Percentiles rank a stretch among this genome's conserved stretches.
These are phyloP conservation scores for Penicillium sp. DNA, from an alignment of 2,329 filamentous ascomycete species.

Conservation along the genomic window DNA sequence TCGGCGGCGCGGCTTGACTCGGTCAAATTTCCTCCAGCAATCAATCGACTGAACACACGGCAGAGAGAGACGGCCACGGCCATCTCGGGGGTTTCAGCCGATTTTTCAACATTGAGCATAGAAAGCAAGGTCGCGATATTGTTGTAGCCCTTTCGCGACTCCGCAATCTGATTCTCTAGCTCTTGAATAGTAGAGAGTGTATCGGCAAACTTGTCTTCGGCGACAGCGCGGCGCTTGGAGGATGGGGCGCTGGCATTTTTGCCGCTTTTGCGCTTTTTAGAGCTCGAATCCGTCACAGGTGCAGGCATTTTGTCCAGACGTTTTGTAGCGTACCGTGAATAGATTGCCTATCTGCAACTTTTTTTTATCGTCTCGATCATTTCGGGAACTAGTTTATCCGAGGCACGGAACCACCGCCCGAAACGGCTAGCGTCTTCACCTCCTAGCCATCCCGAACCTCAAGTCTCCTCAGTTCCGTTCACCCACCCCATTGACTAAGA, in stretches of 20 bases:
- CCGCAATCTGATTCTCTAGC: conserved; percentile 76
- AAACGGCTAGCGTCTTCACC: conserved; percentile 38
- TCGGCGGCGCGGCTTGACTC: conserved; percentile 65
- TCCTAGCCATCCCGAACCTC: conserved; percentile 42
- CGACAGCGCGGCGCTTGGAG: conserved; percentile 48
- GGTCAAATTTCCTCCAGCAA: conserved; percentile 69
- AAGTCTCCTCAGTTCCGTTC: conserved; percentile 43
- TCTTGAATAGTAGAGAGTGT: conserved; percentile 66
- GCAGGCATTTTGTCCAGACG: conserved; percentile 30
- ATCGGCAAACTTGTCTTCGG: conserved; percentile 51
- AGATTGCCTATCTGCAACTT: conserved; percentile 15
- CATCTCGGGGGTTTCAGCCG: conserved; percentile 58
- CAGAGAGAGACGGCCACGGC: conserved; percentile 78
- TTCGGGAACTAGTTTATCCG: conserved; percentile 39
- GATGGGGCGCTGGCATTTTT: conserved; percentile 38
- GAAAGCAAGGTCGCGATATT: conserved; percentile 74
- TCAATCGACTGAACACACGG: conserved; percentile 77
- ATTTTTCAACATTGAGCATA: conserved; percentile 53
- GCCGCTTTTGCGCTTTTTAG: conserved; percentile 44
- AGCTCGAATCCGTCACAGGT: conserved; percentile 23
- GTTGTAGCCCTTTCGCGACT: conserved; percentile 89
- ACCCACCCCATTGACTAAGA: conserved; percentile 47
- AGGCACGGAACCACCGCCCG: conserved; percentile 22
- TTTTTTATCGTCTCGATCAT: conserved; percentile 31
- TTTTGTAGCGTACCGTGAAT: conserved; percentile 14